A percentile compares a stretch with the other conserved stretches of the same genome.
Conservation (phyloP, 2,329 filamentous ascomycete species). For the Sporothrix humicola region DNA sequence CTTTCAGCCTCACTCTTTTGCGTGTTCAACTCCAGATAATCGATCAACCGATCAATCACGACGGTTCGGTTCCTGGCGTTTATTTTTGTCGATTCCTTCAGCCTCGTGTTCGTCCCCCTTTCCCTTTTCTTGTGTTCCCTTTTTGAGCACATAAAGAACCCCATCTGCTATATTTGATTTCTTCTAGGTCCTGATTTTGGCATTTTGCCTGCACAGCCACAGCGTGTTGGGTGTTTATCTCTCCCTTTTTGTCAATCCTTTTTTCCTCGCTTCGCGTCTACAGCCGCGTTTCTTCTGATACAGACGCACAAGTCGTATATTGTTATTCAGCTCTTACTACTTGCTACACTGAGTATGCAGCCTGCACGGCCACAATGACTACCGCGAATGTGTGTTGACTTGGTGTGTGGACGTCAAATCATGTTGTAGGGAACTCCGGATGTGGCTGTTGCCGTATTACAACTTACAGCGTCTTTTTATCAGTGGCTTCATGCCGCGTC, state of each 20-base stretch:
- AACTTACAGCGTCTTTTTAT: neutral
- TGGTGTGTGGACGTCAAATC: too few relatives aligned
- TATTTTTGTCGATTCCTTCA: constrained; percentile 19
- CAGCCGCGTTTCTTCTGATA: constrained; percentile 14
- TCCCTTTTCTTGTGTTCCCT: neutral
- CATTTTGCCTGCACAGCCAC: constrained; percentile 11
- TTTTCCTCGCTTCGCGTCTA: neutral
- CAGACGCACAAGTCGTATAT: constrained; percentile 16
- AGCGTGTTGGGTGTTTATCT: neutral
- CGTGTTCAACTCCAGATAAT: too few relatives aligned
- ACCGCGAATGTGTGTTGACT: too few relatives aligned
- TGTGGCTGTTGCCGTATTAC: neutral
- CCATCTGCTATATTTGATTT: neutral
- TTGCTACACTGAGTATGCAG: too few relatives aligned
- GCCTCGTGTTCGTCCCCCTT: neutral
- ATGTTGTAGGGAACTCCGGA: neutral
- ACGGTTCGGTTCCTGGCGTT: neutral
- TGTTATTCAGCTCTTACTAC: neutral
- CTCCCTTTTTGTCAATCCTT: neutral
- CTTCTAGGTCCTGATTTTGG: neutral
- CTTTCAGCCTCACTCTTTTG: constrained; percentile 20
- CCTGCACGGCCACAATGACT: constrained; percentile 12
- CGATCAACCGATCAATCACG: too few relatives aligned
- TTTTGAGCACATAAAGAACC: neutral
- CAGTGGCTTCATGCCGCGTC: neutral